phyloP scores from a whole-genome alignment of 2,329 filamentous ascomycete species.

The Neoascochyta sp. region DNA sequence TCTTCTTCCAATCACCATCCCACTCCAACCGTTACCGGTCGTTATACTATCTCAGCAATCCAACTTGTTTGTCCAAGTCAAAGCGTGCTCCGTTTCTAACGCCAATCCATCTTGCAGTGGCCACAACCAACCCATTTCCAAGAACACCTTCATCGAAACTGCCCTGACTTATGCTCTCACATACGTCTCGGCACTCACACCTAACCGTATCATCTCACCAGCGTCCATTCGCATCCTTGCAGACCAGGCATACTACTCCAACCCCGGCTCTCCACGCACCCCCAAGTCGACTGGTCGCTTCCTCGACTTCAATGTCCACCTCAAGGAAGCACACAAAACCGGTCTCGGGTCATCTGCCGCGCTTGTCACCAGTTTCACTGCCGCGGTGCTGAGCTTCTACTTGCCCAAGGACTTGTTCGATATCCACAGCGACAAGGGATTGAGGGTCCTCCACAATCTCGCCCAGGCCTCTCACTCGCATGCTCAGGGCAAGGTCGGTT shows the following conservation, averaged over 20 bases:
- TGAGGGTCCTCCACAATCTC: constrained; percentile 76
- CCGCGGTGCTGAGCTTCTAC: constrained; percentile 73
- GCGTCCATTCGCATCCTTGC: constrained; percentile 81
- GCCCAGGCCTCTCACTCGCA: constrained; percentile 92
- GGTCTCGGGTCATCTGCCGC: constrained; percentile 93
- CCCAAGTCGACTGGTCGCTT: constrained; percentile 54
- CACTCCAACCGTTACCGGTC: no score
- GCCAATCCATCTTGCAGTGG: constrained; percentile 21
- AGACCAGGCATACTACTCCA: constrained; percentile 94
- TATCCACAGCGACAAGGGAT: constrained; percentile 53
- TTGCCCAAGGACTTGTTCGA: constrained; percentile 56
- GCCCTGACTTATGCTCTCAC: constrained; percentile 83
- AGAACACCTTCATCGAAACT: constrained; percentile 89
- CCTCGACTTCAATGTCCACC: constrained; percentile 69
- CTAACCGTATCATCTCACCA: constrained; percentile 57
- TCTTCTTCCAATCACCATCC: no score
- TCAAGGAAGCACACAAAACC: constrained; percentile 85
- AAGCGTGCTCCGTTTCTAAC: no score
- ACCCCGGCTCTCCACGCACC: constrained; percentile 24
- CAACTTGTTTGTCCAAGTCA: no score
- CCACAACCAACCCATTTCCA: constrained; percentile 43
- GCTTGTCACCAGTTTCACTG: constrained; percentile 82
- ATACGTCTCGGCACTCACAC: constrained; percentile 60
- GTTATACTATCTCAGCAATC: no score
- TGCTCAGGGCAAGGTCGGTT: constrained; percentile 93